Percentiles rank a stretch among this genome's conserved stretches.
Conservation (phyloP, 108 stramenopile species). For the Licmophora abbreviata region DNA sequence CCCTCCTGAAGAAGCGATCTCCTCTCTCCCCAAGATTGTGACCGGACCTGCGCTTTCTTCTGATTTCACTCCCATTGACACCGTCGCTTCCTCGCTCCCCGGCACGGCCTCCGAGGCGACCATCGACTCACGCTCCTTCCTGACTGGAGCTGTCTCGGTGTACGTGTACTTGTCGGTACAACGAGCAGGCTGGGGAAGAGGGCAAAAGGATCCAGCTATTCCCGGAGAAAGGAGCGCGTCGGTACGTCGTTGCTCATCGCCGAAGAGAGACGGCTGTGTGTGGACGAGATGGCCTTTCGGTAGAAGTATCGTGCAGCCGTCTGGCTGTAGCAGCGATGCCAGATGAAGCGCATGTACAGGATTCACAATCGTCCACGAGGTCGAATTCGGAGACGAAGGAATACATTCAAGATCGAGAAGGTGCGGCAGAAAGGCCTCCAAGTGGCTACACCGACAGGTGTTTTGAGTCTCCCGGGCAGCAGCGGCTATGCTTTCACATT, state of each 20-base stretch:
- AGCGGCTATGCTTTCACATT: too few species aligned
- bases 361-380: slow-evolving; percentile 1
- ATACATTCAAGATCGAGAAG: slow-evolving; percentile 2
- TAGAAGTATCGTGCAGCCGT: background rate
- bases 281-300: background rate
- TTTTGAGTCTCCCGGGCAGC: too few species aligned
- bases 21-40: too few species aligned
- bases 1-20: too few species aligned
- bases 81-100: background rate
- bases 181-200: background rate
- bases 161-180: background rate
- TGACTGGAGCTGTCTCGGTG: background rate
- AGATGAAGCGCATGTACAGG: slow-evolving; percentile 8
- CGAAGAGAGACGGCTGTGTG: background rate
- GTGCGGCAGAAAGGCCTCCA: slow-evolving; percentile 1
- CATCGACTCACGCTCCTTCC: background rate
- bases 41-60: too few species aligned
- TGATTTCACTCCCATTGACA: too few species aligned
- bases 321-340: background rate
- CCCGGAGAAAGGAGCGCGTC: background rate
- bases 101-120: background rate
- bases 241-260: slow-evolving; percentile 5
- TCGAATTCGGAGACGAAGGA: background rate
- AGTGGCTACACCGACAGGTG: background rate
- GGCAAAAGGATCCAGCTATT: slow-evolving; percentile 3